Conservation (phyloP, 139 green algal genomes). For the Zygnema cylindricum region DNA sequence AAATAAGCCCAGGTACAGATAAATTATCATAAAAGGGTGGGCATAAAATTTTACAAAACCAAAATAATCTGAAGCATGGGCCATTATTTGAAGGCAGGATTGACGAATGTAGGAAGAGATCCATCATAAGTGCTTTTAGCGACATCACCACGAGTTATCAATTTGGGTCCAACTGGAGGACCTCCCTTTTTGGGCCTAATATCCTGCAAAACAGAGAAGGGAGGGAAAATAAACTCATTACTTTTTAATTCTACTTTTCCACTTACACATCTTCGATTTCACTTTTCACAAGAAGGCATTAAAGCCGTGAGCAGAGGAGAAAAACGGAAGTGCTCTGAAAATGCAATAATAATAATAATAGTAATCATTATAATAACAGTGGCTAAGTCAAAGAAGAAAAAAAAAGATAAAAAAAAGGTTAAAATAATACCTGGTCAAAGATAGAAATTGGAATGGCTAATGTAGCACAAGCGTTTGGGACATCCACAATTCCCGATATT, state of each 20-base stretch:
- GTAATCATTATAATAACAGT: too few relatives aligned
- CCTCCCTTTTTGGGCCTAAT: slow-evolving; percentile 69
- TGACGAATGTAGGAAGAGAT: slow-evolving; percentile 56
- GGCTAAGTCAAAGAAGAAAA: too few relatives aligned
- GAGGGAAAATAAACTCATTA: too few relatives aligned
- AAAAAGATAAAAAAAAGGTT: background rate
- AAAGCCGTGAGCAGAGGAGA: too few relatives aligned
- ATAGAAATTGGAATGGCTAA: slow-evolving; percentile 71
- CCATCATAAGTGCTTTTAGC: slow-evolving; percentile 65
- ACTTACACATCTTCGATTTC: too few relatives aligned
- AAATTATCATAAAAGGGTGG: too few relatives aligned
- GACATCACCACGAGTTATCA: slow-evolving; percentile 63
- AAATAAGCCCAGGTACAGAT: too few relatives aligned
- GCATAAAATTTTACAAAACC: too few relatives aligned
- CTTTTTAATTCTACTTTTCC: too few relatives aligned
- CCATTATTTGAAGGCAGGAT: slow-evolving; percentile 39
- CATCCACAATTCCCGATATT: slow-evolving; percentile 79
- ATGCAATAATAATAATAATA: too few relatives aligned
- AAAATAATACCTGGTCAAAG: slow-evolving; percentile 69
- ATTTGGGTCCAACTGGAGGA: slow-evolving; percentile 57
- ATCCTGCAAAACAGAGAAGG: slow-evolving; percentile 66
- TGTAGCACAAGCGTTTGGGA: slow-evolving; percentile 71
- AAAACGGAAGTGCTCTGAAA: too few relatives aligned
- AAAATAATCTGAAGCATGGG: background rate
- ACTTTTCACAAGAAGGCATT: too few relatives aligned